Percentiles rank a stretch among this genome's conserved stretches.
Evolutionary conservation across 768 basidiomycete species (phyloP).

Genomic region (Suillus variegatus): DNA sequence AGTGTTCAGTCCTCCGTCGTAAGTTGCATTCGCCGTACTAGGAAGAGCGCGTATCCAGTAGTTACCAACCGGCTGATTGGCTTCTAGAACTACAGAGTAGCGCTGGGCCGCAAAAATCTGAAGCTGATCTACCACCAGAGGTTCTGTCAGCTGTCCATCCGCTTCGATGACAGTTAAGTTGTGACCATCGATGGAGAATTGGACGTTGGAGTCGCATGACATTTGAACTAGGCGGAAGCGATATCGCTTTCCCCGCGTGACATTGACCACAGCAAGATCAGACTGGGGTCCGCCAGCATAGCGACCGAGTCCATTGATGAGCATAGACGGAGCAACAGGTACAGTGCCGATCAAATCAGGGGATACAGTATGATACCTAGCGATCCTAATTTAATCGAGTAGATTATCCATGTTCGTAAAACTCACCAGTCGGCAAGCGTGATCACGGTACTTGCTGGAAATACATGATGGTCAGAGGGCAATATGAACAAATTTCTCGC

Average conservation of each 20-base stretch:
- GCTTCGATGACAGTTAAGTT: constrained; percentile 47
- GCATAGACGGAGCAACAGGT: constrained; percentile 15
- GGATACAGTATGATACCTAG: constrained; percentile 18
- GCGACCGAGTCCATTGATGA: constrained; percentile 44
- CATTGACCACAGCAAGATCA: constrained; percentile 36
- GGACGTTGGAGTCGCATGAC: constrained; percentile 45
- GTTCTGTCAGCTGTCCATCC: constrained; percentile 42
- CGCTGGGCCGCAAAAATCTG: constrained; percentile 39
- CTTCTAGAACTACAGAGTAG: constrained; percentile 32
- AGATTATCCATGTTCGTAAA: neutral
- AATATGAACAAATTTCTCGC: neutral
- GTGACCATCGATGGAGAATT: constrained; percentile 49
- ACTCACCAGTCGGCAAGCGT: constrained; percentile 41
- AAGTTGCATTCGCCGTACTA: constrained; percentile 18
- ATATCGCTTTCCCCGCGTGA: constrained; percentile 36
- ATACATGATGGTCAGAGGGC: neutral
- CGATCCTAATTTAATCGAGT: neutral
- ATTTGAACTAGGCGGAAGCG: constrained; percentile 38
- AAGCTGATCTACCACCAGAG: constrained; percentile 41
- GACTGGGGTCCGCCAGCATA: constrained; percentile 32
- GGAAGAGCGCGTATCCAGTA: constrained; percentile 52
- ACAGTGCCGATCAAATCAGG: too few relatives aligned
- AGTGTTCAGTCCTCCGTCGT: constrained; percentile 48
- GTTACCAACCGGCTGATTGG: constrained; percentile 35
- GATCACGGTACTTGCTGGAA: constrained; percentile 39